phyloP scores from a whole-genome alignment of 352 stramenopile species.

The Phytophthora quininea region DNA sequence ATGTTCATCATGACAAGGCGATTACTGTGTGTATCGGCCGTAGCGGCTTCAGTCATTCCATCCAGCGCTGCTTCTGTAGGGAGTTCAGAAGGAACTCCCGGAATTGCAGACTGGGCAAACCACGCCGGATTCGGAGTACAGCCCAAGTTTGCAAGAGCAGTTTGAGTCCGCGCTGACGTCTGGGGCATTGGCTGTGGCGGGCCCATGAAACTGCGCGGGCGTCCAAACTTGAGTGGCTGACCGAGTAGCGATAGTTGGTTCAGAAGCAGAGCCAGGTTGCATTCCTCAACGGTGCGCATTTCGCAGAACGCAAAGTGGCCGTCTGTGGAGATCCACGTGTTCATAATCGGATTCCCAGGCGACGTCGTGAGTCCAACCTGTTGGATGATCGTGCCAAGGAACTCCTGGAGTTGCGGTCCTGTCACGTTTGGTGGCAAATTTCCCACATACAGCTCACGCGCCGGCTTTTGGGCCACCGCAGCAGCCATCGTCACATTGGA shows the following conservation, averaged over 20 bases:
- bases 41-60: no score
- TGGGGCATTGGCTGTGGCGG: constrained; percentile 79
- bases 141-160: constrained; percentile 78
- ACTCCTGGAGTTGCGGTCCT: constrained; percentile 84
- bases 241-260: constrained; percentile 83
- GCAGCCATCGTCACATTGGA: constrained; percentile 78
- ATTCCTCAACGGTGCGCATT: constrained; percentile 88
- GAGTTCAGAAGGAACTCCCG: constrained; percentile 9
- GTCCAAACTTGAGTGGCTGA: constrained; percentile 87
- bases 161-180: constrained; percentile 73
- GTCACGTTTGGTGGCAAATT: constrained; percentile 87
- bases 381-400: constrained; percentile 87
- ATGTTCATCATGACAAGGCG: constrained; percentile 86
- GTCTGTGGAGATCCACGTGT: constrained; percentile 87
- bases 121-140: constrained; percentile 82
- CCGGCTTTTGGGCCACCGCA: constrained; percentile 77
- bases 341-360: constrained; percentile 83
- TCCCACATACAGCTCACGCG: constrained; percentile 85
- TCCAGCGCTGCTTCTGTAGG: background rate
- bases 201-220: constrained; percentile 82
- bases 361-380: constrained; percentile 82
- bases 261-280: constrained; percentile 82
- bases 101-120: constrained; percentile 56
- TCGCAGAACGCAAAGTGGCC: constrained; percentile 89
- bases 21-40: constrained; percentile 14